Percentiles rank a stretch among this genome's conserved stretches.
Evolutionary conservation across 495 filamentous ascomycete species (phyloP).

Genomic region (Mytilinidion resinicola): DNA sequence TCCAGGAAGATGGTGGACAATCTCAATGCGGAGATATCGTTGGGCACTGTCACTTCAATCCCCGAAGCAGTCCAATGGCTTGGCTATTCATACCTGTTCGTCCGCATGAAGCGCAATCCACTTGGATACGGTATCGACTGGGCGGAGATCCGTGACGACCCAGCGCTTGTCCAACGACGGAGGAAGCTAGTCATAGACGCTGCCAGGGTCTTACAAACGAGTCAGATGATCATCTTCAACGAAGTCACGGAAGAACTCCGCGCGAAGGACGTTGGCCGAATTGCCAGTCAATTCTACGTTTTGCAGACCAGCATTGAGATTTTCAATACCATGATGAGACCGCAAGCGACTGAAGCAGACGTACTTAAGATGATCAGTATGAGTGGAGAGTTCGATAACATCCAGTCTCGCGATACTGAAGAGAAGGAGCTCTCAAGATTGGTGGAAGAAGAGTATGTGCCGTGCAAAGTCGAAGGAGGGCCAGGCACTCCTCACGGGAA

Average conservation of each 20-base stretch:
- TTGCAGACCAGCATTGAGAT: constrained; percentile 87
- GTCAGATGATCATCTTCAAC: constrained; percentile 98
- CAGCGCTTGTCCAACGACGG: constrained; percentile 71
- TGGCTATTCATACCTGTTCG: constrained; percentile 94
- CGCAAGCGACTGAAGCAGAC: constrained; percentile 75
- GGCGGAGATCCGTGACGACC: constrained; percentile 83
- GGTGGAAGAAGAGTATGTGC: constrained; percentile 51
- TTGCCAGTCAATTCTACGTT: constrained; percentile 96
- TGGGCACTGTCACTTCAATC: constrained; percentile 95
- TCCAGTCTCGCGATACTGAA: constrained; percentile 84
- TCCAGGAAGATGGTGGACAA: constrained; percentile 90
- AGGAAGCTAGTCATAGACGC: constrained; percentile 80
- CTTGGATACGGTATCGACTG: constrained; percentile 93
- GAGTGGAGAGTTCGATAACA: constrained; percentile 96
- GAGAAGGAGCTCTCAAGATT: constrained; percentile 66
- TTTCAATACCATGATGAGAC: constrained; percentile 88
- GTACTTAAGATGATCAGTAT: constrained; percentile 90
- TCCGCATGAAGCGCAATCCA: constrained; percentile 89
- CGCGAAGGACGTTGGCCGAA: constrained; percentile 89
- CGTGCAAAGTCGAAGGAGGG: constrained; percentile 66
- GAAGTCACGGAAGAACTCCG: constrained; percentile 84
- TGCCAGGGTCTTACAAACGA: constrained; percentile 74
- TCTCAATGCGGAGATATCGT: constrained; percentile 86
- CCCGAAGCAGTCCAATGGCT: constrained; percentile 92
- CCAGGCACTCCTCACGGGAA: constrained; percentile 79